Evolutionary conservation across 306 rosid species (phyloP).

Genomic region (Rosa chinensis): DNA sequence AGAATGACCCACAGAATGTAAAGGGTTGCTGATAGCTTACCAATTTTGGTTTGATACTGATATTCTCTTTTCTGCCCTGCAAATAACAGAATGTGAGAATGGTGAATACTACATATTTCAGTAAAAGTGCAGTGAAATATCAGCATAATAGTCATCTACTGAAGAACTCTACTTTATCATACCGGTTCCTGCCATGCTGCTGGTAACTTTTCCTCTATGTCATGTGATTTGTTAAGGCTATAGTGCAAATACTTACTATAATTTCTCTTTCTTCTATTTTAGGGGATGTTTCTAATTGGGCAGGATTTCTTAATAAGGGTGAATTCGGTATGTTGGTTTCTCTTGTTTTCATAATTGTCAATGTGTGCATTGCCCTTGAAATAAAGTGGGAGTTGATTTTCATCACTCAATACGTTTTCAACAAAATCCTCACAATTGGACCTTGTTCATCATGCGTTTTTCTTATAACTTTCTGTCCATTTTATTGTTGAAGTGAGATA

Average conservation of each 20-base stretch:
- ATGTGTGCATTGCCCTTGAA: not conserved
- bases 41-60: too few relatives aligned
- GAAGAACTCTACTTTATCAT: conserved; percentile 41
- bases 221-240: conserved; percentile 19
- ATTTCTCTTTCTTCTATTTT: conserved; percentile 29
- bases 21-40: too few relatives aligned
- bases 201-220: conserved; percentile 50
- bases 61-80: too few relatives aligned
- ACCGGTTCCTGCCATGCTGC: conserved; percentile 77
- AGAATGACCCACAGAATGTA: too few relatives aligned
- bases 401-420: not conserved
- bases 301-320: conserved; percentile 57
- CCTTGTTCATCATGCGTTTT: not conserved
- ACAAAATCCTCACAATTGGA: not conserved
- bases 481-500: not conserved
- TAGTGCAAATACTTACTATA: conserved; percentile 26
- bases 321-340: conserved; percentile 47
- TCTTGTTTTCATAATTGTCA: not conserved
- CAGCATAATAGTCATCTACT: too few relatives aligned
- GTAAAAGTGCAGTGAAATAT: too few relatives aligned
- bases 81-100: too few relatives aligned
- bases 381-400: not conserved
- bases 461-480: not conserved
- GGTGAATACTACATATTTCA: too few relatives aligned
- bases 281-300: conserved; percentile 76